Evolutionary conservation across 805 yeast species (phyloP), one percentile per base, ranked within the genome.

Genomic region (Nakazawaea sp.): DNA sequence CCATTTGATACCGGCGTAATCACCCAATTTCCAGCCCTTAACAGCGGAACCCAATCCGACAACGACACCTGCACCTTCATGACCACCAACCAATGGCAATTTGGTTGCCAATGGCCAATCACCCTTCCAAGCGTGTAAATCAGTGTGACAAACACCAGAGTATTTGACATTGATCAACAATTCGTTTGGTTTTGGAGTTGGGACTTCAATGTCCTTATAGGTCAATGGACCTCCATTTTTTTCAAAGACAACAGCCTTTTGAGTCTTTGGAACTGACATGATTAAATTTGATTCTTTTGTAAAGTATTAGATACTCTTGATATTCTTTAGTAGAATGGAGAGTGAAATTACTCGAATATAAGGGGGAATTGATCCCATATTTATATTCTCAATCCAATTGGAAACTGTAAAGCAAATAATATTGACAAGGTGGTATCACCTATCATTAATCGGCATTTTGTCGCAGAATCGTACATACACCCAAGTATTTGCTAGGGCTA

Each of bases 111-210:
- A 55, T 36, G 81, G 80, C 82, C 81, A 75, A 52, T 75, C 81
- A 45, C 81, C 81, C 49, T 75, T 71, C 78, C 79, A 75, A 27
- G 81, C 81, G 53, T 75, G 81, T 51, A 75, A 62, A 53, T 75
- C 81, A 4, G 81, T 74, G 56, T 75, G 81, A 51, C 81, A 75
- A 17, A 75, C 81, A 53, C 81, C 81, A 4, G 81, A 75, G 57
- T 73, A 75, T 56, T 72, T 70, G 50, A 75, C 75, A 48, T 75
- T 70, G 53, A 75, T 59, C 51, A 75, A 58, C 39, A 75, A 57
- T 52, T 75, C 81, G 45, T 70, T 73, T 38, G 79, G 61, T 48
- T 69, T 70, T 43, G 82, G 81, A 35, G 48, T 53, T 36, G 81
- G 81, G 12, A 73, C 78, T 4, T 76, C 69, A 40, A 73, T 67